These are phyloP conservation scores for Cymbopogon flexuosus DNA, from an alignment of 202 grass and related monocot species.

Conservation along the genomic window DNA sequence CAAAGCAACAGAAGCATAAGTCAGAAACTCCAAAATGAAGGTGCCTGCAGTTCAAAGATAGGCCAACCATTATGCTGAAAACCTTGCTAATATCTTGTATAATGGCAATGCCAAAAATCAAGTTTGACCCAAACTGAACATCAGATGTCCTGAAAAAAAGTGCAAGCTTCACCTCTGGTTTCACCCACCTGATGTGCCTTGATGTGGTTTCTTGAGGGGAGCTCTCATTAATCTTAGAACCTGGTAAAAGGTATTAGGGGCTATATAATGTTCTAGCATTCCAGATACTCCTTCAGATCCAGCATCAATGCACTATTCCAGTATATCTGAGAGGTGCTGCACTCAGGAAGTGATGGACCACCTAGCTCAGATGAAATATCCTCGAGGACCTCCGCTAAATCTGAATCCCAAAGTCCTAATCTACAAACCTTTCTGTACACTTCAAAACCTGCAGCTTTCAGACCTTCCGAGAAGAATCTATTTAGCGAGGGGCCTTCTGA, in stretches of 20 bases:
- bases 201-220: background rate
- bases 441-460: constrained; percentile 62
- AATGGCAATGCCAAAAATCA: background rate
- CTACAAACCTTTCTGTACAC: constrained; percentile 71
- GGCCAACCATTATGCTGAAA: background rate
- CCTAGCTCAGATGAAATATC: constrained; percentile 34
- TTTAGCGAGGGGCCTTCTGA: constrained; percentile 37
- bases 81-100: background rate
- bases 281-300: constrained; percentile 60
- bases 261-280: constrained; percentile 30
- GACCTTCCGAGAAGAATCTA: constrained; percentile 57
- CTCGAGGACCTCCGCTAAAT: constrained; percentile 75
- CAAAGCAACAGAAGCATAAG: background rate
- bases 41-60: constrained; percentile 16
- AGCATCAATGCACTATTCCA: constrained; percentile 61
- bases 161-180: background rate
- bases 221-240: background rate
- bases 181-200: background rate
- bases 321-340: constrained; percentile 42
- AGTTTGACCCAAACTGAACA: background rate
- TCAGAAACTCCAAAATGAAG: background rate
- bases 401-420: constrained; percentile 69
- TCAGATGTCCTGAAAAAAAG: background rate
- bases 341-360: constrained; percentile 9
- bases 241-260: background rate